A percentile compares a stretch with the other conserved stretches of the same genome.
These are phyloP conservation scores for Stagonosporopsis chrysanthemi DNA, from an alignment of 2,329 filamentous ascomycete genomes.

Conservation along the genomic window DNA sequence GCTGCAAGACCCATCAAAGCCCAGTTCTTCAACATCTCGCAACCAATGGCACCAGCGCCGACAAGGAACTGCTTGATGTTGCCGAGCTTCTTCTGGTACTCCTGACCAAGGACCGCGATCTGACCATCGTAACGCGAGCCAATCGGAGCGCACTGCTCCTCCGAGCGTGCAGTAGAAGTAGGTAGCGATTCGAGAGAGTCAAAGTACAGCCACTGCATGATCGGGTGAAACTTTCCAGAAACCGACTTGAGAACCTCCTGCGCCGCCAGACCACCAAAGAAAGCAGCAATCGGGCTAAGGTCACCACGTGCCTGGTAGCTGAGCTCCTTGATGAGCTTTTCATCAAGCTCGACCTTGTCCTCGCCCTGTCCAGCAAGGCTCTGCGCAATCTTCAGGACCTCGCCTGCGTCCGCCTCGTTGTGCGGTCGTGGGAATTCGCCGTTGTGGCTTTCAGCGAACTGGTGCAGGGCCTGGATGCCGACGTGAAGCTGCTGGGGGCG, in stretches of 20 bases:
- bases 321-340: conserved; percentile 90
- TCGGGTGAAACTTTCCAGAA: conserved; percentile 96
- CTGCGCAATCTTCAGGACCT: conserved; percentile 78
- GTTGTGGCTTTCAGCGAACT: conserved; percentile 76
- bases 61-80: conserved; percentile 94
- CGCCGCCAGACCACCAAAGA: conserved; percentile 91
- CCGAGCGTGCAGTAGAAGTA: conserved; percentile 73
- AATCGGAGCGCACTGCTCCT: conserved; percentile 85
- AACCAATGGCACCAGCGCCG: conserved; percentile 95
- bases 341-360: conserved; percentile 82
- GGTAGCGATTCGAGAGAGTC: conserved; percentile 97
- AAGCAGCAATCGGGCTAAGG: conserved; percentile 87
- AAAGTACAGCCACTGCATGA: conserved; percentile 95
- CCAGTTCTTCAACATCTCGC: conserved; percentile 99
- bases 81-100: conserved; percentile 92
- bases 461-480: conserved; percentile 90
- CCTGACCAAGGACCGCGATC: conserved; percentile 92
- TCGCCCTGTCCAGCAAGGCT: conserved; percentile 70
- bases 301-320: conserved; percentile 95
- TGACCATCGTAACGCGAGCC: conserved; percentile 94
- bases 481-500: conserved; percentile 90
- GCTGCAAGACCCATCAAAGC: conserved; percentile 96
- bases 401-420: conserved; percentile 81
- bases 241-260: conserved; percentile 97
- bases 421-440: conserved; percentile 81